phyloP scores from a whole-genome alignment of 2,329 filamentous ascomycete species.

The Monosporascus sp. region DNA sequence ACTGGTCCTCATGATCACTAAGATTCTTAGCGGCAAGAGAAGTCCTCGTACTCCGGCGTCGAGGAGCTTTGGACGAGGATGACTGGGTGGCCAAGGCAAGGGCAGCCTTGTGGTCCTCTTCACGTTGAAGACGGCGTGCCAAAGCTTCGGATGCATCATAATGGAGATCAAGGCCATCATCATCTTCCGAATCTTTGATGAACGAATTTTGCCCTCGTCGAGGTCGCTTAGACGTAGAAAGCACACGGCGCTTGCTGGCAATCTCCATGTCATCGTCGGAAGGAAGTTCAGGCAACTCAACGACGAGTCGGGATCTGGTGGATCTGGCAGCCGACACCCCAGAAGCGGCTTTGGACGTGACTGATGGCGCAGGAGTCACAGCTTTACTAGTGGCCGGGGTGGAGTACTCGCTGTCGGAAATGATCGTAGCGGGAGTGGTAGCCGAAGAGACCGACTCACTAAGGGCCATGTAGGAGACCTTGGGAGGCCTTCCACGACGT shows the following conservation, averaged over 20 bases:
- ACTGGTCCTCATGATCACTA: conserved; percentile 3
- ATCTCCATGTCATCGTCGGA: conserved; percentile 34
- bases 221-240: conserved; percentile 13
- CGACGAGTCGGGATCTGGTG: conserved; percentile 16
- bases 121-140: conserved; percentile 17
- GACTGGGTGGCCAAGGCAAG: conserved; percentile 1
- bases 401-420: conserved; percentile 33
- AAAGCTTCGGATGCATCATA: conserved; percentile 17
- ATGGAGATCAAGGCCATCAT: conserved; percentile 20
- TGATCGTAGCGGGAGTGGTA: conserved; percentile 24
- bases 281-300: conserved; percentile 32
- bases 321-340: conserved; percentile 9
- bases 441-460: conserved; percentile 30
- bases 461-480: conserved; percentile 11
- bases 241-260: conserved; percentile 27
- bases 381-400: conserved; percentile 40
- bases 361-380: conserved; percentile 32
- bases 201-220: conserved; percentile 15
- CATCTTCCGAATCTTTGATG: conserved; percentile 27
- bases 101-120: conserved; percentile 17
- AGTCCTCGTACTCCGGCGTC: conserved; percentile 7
- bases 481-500: conserved; percentile 25
- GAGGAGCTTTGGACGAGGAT: conserved; percentile 1
- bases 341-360: conserved; percentile 8
- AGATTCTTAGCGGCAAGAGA: background rate